phyloP scores from a whole-genome alignment of 179 eudicot species.

The Pouteria campechiana region DNA sequence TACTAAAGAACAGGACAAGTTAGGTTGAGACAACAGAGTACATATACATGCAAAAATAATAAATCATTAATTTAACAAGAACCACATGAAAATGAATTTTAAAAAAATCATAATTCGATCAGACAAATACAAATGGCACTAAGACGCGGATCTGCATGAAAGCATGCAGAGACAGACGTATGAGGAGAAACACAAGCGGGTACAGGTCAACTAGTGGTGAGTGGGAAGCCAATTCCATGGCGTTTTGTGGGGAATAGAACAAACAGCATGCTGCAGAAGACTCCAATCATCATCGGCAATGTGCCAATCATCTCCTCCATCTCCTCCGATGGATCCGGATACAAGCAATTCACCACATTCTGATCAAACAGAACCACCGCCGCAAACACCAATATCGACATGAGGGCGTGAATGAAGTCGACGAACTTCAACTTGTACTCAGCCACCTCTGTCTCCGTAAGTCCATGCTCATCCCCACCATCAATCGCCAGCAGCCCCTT shows the following conservation, averaged over 20 bases:
- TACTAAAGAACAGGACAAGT: too few species aligned
- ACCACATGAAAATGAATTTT: too few species aligned
- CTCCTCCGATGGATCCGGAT: conserved; percentile 42
- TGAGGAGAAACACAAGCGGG: too few species aligned
- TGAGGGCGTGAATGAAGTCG: conserved; percentile 53
- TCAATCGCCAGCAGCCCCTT: conserved; percentile 55
- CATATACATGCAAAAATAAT: too few species aligned
- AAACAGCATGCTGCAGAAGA: conserved; percentile 50
- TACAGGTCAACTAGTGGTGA: too few species aligned
- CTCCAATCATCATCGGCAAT: conserved; percentile 48
- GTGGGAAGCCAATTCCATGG: conserved; percentile 40
- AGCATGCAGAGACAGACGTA: too few species aligned
- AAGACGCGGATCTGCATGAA: too few species aligned
- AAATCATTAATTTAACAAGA: too few species aligned
- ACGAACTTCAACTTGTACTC: conserved; percentile 31
- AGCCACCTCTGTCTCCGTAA: conserved; percentile 21
- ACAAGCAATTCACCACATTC: conserved; percentile 57
- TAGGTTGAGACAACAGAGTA: too few species aligned
- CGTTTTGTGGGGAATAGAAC: conserved; percentile 51
- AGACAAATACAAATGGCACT: too few species aligned
- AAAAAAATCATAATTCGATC: too few species aligned
- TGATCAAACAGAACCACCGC: conserved; percentile 54
- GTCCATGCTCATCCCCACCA: conserved; percentile 21
- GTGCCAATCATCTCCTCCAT: conserved; percentile 19
- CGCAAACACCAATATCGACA: conserved; percentile 44